phyloP scores from a whole-genome alignment of 1,139 yeast species.

The Torulaspora globosa region DNA sequence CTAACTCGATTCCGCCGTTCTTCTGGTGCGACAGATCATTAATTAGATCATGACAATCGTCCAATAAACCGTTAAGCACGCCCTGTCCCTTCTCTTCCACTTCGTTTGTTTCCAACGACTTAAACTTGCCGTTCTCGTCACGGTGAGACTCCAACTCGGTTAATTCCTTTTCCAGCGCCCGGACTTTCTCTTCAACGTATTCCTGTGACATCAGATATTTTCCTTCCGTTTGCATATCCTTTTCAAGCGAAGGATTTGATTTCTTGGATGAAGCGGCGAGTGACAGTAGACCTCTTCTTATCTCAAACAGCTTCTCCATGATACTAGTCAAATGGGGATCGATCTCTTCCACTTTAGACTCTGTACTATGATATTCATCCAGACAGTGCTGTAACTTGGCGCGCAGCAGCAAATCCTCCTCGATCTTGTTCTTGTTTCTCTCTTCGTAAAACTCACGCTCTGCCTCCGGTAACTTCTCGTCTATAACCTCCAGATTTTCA shows the following conservation, averaged over 20 bases:
- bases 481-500: conserved; percentile 24
- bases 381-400: conserved; percentile 58
- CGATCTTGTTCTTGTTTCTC: conserved; percentile 40
- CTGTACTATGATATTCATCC: conserved; percentile 50
- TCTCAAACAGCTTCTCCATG: conserved; percentile 50
- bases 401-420: conserved; percentile 55
- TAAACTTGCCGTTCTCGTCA: conserved; percentile 45
- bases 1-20: conserved; percentile 43
- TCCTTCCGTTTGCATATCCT: conserved; percentile 11
- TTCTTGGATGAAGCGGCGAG: conserved; percentile 42
- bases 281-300: conserved; percentile 52
- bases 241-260: conserved; percentile 6
- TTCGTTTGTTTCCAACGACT: conserved; percentile 39
- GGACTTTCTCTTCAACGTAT: conserved; percentile 33
- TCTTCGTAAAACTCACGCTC: conserved; percentile 19
- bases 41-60: conserved; percentile 74
- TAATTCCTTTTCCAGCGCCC: conserved; percentile 40
- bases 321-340: conserved; percentile 52
- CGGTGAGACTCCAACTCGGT: conserved; percentile 43
- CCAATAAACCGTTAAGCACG: conserved; percentile 66
- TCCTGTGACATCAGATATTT: conserved; percentile 22
- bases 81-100: conserved; percentile 50
- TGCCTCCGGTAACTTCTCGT: conserved; percentile 18
- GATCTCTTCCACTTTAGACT: conserved; percentile 50
- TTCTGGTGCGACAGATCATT: conserved; percentile 66